These are phyloP conservation scores for Glaciozyma martinii DNA, from an alignment of 768 basidiomycete genomes.

Conservation along the genomic window DNA sequence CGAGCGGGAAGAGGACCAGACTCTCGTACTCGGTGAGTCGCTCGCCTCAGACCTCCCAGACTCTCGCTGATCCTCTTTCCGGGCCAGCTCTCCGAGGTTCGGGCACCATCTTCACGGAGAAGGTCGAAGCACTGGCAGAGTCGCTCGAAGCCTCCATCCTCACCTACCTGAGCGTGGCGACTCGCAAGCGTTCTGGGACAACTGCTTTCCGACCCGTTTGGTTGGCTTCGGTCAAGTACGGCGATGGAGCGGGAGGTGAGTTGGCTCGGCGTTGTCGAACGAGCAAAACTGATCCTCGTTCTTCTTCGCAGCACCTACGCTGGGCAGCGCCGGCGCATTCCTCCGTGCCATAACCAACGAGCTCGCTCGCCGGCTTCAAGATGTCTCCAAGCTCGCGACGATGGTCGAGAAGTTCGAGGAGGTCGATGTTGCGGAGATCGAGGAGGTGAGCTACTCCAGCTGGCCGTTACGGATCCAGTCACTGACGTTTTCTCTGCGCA, in stretches of 20 bases:
- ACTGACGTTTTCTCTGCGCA: neutral
- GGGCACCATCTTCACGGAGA: slow-evolving; percentile 16
- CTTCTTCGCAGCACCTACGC: slow-evolving; percentile 26
- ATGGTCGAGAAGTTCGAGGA: slow-evolving; percentile 66
- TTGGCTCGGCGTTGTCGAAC: neutral
- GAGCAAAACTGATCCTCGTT: neutral
- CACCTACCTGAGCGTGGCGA: slow-evolving; percentile 37
- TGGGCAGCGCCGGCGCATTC: slow-evolving; percentile 53
- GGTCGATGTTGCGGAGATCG: slow-evolving; percentile 59
- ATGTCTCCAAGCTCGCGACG: slow-evolving; percentile 55
- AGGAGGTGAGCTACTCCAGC: slow-evolving; percentile 49
- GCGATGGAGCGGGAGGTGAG: slow-evolving; percentile 2
- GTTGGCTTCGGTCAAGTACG: slow-evolving; percentile 18
- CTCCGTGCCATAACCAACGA: slow-evolving; percentile 41
- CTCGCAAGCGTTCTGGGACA: slow-evolving; percentile 19
- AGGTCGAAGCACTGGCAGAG: slow-evolving; percentile 24
- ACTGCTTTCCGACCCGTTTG: slow-evolving; percentile 30
- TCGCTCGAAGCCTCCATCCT: slow-evolving; percentile 27
- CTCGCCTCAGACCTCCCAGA: neutral
- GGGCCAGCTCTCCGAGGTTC: slow-evolving; percentile 4
- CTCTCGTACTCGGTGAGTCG: slow-evolving; percentile 50
- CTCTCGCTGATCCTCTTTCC: neutral
- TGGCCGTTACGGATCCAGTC: neutral
- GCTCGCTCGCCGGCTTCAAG: slow-evolving; percentile 24
- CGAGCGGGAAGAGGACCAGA: slow-evolving; percentile 53